Evolutionary conservation across 2,329 filamentous ascomycete genomes (phyloP).

Genomic region (Botrytis cinerea): DNA sequence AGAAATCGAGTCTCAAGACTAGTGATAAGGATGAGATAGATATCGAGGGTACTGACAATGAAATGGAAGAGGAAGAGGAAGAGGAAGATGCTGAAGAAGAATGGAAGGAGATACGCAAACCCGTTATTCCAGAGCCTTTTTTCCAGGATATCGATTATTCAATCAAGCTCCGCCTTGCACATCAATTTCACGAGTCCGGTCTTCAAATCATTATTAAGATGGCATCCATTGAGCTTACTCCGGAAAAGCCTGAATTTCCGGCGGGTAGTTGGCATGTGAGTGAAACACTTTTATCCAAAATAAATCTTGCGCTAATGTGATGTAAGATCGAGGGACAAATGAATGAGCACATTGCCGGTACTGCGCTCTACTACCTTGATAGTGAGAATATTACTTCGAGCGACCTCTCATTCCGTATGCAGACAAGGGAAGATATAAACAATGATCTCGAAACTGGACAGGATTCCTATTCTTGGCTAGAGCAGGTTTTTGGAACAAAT

Average conservation of each 20-base stretch:
- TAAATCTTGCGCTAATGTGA: neutral
- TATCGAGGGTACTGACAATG: conserved; percentile 27
- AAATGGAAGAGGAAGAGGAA: neutral
- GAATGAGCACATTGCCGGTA: conserved; percentile 58
- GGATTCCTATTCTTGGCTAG: conserved; percentile 28
- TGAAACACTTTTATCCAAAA: neutral
- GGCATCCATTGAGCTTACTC: conserved; percentile 58
- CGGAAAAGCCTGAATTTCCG: conserved; percentile 53
- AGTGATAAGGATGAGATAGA: conserved; percentile 20
- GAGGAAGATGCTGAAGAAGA: neutral
- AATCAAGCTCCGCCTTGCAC: neutral
- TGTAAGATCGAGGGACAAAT: conserved; percentile 21
- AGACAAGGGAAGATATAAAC: conserved; percentile 20
- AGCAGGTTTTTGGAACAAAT: conserved; percentile 29
- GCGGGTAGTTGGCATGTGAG: conserved; percentile 51
- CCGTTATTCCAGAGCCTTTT: neutral
- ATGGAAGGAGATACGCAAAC: neutral
- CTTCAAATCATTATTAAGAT: conserved; percentile 67
- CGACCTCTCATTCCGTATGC: conserved; percentile 47
- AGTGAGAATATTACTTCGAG: conserved; percentile 50
- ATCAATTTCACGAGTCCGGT: conserved; percentile 38
- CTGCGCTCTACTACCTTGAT: conserved; percentile 54
- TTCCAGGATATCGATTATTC: neutral
- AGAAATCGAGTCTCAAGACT: neutral
- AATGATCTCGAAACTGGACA: conserved; percentile 18